Conservation (phyloP, 1,284 basidiomycete species). For the Bjerkandera adusta region DNA sequence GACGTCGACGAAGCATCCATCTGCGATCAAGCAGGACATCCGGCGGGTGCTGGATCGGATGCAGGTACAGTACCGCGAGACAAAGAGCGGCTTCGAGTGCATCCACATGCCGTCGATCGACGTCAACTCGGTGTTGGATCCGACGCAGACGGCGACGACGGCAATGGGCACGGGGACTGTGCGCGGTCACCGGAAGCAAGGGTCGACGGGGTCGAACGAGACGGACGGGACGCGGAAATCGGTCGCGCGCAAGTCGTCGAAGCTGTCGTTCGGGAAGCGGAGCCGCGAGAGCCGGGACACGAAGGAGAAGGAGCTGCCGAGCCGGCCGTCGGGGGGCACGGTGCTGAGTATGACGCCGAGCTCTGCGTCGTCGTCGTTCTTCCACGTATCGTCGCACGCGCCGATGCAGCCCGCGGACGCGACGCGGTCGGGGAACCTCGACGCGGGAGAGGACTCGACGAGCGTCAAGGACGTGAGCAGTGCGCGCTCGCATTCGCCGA, state of each 20-base stretch:
- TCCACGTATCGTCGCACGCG: slow-evolving; percentile 64
- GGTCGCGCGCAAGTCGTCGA: slow-evolving; percentile 71
- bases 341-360: slow-evolving; percentile 60
- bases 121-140: slow-evolving; percentile 62
- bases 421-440: slow-evolving; percentile 28
- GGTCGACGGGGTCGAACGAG: slow-evolving; percentile 48
- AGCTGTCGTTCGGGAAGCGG: slow-evolving; percentile 64
- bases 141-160: slow-evolving; percentile 17
- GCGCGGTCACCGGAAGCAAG: slow-evolving; percentile 45
- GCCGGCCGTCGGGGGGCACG: slow-evolving; percentile 51
- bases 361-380: slow-evolving; percentile 77
- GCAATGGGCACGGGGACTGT: no score
- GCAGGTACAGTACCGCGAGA: slow-evolving; percentile 92
- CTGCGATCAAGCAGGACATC: slow-evolving; percentile 82
- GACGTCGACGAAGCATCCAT: slow-evolving; percentile 87
- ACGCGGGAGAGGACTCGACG: slow-evolving; percentile 19
- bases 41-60: slow-evolving; percentile 87
- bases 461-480: not conserved
- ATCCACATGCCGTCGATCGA: slow-evolving; percentile 94
- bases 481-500: slow-evolving; percentile 37
- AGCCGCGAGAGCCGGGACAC: slow-evolving; percentile 33
- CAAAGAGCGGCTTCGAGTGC: slow-evolving; percentile 92
- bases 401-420: slow-evolving; percentile 39
- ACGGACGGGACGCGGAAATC: slow-evolving; percentile 49
- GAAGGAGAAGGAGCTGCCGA: slow-evolving; percentile 44